Evolutionary conservation across 768 basidiomycete genomes (phyloP), one percentile per base, ranked within the genome.

Genomic region (Phylloporus sp.): DNA sequence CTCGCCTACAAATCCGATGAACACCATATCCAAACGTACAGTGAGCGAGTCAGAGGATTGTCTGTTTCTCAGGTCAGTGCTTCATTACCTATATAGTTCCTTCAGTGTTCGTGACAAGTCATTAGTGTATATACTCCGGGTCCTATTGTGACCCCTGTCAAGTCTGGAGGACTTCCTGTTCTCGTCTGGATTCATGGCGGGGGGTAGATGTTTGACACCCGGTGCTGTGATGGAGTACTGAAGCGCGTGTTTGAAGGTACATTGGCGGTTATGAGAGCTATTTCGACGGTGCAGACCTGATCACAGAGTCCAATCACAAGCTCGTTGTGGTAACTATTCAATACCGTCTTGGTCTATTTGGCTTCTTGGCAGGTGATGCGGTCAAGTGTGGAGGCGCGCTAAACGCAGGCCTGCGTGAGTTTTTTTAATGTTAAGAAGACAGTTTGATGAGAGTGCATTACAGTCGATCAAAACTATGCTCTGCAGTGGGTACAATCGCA

Each of bases 341-440:
- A 37, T 50, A 50, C 17, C 48, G 49, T 13, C 48, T 50, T 7
- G 49, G 49, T 18, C 7, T 36, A 27, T 50, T 50, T 36, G 48
- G 42, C 10, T 50, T 50, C 39, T 27, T 50, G 20, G 23, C 49
- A 10, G 28, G 48, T 11, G 20, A 50, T 4, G 29, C 14, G 3
- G 21, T 50, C 5, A 42, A 50, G 20, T 21, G 5, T n/a, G 29
- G 29, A 18, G 49, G 49, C 3, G 34, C 20, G 3, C 35, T 35
- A 14, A 50, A 50, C 3, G 48, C 48, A 23, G 49, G 49, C 5
- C 24, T 50, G 6, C 48, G 49, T 50, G 34, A 50, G 48, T 34
- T 17, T 34, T 32, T 38, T n/a, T 6, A 15, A 20, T 29, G 13
- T 18, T 15, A 9, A 23, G n/a, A 6, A 24, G 27, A 35, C 24